Percentiles rank a stretch among this genome's conserved stretches.
These are phyloP conservation scores for Globisporangium viniferum DNA, from an alignment of 352 stramenopile species.

Conservation along the genomic window DNA sequence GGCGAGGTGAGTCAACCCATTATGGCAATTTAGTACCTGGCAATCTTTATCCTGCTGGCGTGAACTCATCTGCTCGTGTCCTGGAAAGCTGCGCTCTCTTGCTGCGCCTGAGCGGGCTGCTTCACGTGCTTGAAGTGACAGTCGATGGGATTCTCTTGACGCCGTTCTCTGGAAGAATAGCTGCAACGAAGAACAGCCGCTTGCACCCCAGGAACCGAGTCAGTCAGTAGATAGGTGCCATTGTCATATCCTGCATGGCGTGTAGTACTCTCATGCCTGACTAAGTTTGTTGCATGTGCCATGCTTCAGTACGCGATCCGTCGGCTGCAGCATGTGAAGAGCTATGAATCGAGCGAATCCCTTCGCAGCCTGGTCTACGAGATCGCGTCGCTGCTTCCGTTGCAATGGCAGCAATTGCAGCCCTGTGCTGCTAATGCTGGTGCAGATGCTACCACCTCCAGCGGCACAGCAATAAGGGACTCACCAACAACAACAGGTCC, in stretches of 20 bases:
- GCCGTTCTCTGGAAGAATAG: slow-evolving; percentile 19
- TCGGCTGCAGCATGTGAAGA: slow-evolving; percentile 30
- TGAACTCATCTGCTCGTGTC: not conserved
- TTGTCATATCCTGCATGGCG: too few relatives aligned
- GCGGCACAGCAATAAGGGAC: not conserved
- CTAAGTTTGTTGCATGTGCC: not conserved
- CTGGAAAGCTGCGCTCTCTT: slow-evolving; percentile 24
- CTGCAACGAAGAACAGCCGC: not conserved
- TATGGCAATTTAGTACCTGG: too few relatives aligned
- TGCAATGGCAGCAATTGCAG: slow-evolving; percentile 28
- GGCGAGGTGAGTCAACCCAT: not conserved
- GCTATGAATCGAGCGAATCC: slow-evolving; percentile 14
- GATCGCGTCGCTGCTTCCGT: slow-evolving; percentile 31
- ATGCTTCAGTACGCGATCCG: slow-evolving; percentile 41
- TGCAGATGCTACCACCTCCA: not conserved
- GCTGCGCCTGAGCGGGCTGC: slow-evolving; percentile 18
- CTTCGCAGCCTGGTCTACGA: slow-evolving; percentile 35
- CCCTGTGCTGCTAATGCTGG: not conserved
- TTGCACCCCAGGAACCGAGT: slow-evolving; percentile 13
- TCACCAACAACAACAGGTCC: not conserved
- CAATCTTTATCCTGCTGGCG: too few relatives aligned
- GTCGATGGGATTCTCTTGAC: slow-evolving; percentile 17
- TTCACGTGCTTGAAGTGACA: slow-evolving; percentile 25
- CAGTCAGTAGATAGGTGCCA: not conserved
- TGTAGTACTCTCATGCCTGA: too few relatives aligned